phyloP scores from a whole-genome alignment of 1,139 yeast genomes.

The Taphrina populina region DNA sequence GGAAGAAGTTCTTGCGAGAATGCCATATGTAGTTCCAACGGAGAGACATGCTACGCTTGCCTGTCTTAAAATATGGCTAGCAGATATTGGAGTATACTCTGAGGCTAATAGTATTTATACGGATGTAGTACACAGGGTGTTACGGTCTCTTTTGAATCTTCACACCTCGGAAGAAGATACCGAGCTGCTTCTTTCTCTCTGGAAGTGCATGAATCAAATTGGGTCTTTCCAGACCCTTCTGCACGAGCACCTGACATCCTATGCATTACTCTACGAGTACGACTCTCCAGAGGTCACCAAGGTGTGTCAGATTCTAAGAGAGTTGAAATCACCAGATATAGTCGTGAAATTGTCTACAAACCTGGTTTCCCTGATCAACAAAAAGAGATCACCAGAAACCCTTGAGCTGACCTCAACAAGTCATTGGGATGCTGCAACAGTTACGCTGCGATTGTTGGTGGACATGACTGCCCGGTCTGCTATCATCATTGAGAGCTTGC shows the following conservation, averaged over 20 bases:
- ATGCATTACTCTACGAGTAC: not conserved
- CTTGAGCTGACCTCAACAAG: not conserved
- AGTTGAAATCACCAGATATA: not conserved
- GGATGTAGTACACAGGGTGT: not conserved
- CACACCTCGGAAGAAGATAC: conserved; percentile 5
- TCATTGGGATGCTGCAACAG: not conserved
- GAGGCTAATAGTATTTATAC: not conserved
- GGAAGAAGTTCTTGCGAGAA: not conserved
- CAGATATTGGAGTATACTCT: not conserved
- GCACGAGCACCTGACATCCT: not conserved
- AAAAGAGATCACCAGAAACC: no score
- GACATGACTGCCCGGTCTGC: conserved; percentile 5
- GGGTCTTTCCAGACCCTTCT: not conserved
- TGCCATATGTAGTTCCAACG: not conserved
- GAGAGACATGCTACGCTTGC: conserved; percentile 4
- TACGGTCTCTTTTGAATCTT: conserved; percentile 6
- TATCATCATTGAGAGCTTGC: not conserved
- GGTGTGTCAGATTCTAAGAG: conserved; percentile 3
- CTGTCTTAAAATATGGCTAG: conserved; percentile 12
- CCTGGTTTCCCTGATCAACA: not conserved
- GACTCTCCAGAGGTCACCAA: conserved; percentile 7
- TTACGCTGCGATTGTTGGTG: not conserved
- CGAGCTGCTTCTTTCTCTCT: not conserved
- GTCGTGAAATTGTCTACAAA: not conserved
- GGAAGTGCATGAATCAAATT: not conserved